These are phyloP conservation scores for Tripterygium wilfordii DNA, from an alignment of 177 flowering plant species.

Conservation along the genomic window DNA sequence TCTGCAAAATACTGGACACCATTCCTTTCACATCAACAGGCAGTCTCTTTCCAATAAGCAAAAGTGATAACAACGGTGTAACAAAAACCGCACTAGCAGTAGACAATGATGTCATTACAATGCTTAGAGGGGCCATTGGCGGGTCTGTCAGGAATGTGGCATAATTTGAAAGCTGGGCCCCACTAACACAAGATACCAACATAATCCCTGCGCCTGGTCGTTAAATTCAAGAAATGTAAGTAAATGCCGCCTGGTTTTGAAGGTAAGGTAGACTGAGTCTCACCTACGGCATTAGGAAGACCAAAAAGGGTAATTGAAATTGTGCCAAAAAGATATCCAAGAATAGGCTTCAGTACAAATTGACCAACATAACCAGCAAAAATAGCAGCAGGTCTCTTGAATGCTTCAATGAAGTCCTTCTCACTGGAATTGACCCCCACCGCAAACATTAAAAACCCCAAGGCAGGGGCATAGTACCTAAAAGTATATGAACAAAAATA, in stretches of 20 bases:
- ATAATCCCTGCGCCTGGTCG: slow-evolving; percentile 88
- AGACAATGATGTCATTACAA: slow-evolving; percentile 92
- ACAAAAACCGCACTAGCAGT: slow-evolving; percentile 86
- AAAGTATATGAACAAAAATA: slow-evolving; percentile 8
- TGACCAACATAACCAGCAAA: slow-evolving; percentile 85
- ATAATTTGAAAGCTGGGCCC: slow-evolving; percentile 96
- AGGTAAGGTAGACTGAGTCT: slow-evolving; percentile 9
- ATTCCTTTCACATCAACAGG: slow-evolving; percentile 95
- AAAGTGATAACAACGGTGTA: slow-evolving; percentile 73
- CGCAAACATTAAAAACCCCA: slow-evolving; percentile 98
- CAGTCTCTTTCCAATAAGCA: slow-evolving; percentile 83
- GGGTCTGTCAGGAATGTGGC: slow-evolving; percentile 95
- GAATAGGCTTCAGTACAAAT: slow-evolving; percentile 69
- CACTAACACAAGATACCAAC: slow-evolving; percentile 93
- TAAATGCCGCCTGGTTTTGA: neutral
- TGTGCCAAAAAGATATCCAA: slow-evolving; percentile 74
- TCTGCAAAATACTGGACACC: slow-evolving; percentile 85
- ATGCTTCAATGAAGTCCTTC: slow-evolving; percentile 86
- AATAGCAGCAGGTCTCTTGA: slow-evolving; percentile 70
- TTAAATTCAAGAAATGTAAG: slow-evolving; percentile 13
- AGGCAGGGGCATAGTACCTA: slow-evolving; percentile 95
- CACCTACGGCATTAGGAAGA: slow-evolving; percentile 82
- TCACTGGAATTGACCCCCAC: slow-evolving; percentile 92
- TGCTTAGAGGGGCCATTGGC: slow-evolving; percentile 84
- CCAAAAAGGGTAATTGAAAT: slow-evolving; percentile 52